Evolutionary conservation across 2,329 filamentous ascomycete species (phyloP).

Genomic region (Neonectria magnoliae): DNA sequence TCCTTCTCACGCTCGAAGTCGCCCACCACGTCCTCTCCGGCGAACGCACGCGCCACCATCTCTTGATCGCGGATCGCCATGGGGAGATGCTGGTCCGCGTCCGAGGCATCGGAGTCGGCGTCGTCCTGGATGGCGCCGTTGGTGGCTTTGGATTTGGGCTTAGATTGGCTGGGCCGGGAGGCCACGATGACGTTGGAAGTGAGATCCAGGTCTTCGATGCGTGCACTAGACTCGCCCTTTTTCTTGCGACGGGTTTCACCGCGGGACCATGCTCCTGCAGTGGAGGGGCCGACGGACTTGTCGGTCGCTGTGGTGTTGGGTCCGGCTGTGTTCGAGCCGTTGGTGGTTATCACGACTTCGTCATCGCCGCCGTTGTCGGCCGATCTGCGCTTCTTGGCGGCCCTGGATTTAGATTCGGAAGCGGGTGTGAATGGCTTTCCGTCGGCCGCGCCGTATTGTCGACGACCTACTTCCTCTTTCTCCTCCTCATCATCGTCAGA

Average conservation of each 20-base stretch:
- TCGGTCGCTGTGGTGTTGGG: conserved; percentile 32
- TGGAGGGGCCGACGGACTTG: conserved; percentile 35
- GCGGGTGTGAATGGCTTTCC: conserved; percentile 46
- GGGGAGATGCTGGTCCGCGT: conserved; percentile 62
- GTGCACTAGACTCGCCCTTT: conserved; percentile 46
- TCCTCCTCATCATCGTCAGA: conserved; percentile 63
- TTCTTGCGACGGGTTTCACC: conserved; percentile 51
- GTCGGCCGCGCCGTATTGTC: conserved; percentile 68
- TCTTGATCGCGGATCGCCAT: conserved; percentile 69
- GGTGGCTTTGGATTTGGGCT: conserved; percentile 36
- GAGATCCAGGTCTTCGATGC: conserved; percentile 54
- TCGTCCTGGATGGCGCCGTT: conserved; percentile 38
- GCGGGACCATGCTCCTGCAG: conserved; percentile 55
- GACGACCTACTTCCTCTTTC: conserved; percentile 71
- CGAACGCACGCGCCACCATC: conserved; percentile 85
- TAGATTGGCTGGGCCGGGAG: conserved; percentile 44
- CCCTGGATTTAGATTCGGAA: conserved; percentile 42
- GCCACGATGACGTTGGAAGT: conserved; percentile 48
- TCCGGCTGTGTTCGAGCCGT: conserved; percentile 29
- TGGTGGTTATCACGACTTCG: conserved; percentile 43
- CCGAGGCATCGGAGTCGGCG: conserved; percentile 52
- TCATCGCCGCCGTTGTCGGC: conserved; percentile 42
- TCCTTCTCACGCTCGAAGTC: conserved; percentile 86
- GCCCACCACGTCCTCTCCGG: conserved; percentile 83
- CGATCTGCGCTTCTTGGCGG: conserved; percentile 43